Evolutionary conservation across 345 rosid species (phyloP), one percentile per base, ranked within the genome.

Genomic region (Syzygium oleosum): DNA sequence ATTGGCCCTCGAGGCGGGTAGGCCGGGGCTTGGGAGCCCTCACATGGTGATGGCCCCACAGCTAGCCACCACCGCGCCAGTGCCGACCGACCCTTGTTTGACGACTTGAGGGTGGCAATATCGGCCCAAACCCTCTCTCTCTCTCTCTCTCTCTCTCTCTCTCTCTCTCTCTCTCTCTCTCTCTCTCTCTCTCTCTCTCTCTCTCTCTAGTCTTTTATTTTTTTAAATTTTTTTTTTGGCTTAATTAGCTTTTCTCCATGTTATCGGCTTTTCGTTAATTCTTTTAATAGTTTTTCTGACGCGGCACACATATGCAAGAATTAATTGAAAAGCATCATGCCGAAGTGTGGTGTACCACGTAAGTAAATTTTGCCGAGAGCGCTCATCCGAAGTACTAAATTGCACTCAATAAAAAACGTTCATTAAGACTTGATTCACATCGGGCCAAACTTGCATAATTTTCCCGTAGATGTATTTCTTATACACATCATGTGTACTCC

Each of bases 391-490:
- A 63, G 16, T 63, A 29, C 73, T 63, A 14, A 63, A n/a, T 61
- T 63, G 38, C 16, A 14, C 73, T 29, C 16, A 2, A 14, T 63
- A 5, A n/a, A 63, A 61, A 59, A 58, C 0, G 17, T 61, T 13
- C 13, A 2, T n/a, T 16, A 61, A n/a, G 73, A 0, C 73, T 5
- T 2, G 0, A 61, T 61, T 0, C 0, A 61, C 0, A 61, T 6
- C 73, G 12, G 29, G 16, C 34, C 31, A 1, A n/a, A 61, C 0
- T 4, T 61, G 9, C 15, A 1, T 14, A n/a, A 61, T 61, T 61
- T 61, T 1, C 2, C 10, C n/a, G 13, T 61, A n/a, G 34, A 61
- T 61, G 19, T 61, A n/a, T 2, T 14, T 2, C 0, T 63, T 63
- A 63, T 29, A 31, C 15, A 5, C 8, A 31, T 65, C 41, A 65